Evolutionary conservation across 805 yeast species (phyloP).

Genomic region (Pichia ethanolica): DNA sequence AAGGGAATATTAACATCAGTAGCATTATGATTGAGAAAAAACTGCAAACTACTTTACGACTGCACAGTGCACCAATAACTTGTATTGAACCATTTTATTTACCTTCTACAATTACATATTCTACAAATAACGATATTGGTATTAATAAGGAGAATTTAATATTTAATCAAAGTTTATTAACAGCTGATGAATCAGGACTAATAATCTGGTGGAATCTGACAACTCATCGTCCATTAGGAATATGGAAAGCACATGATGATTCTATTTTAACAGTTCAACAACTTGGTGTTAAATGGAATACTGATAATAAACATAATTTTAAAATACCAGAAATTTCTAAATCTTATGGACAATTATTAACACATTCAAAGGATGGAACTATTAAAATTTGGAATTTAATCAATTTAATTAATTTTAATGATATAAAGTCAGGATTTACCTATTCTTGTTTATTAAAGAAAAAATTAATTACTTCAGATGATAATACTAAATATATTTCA

Average conservation of each 20-base stretch:
- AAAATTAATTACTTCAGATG: not conserved
- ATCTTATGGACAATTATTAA: constrained; percentile 39
- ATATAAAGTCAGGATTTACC: constrained; percentile 4
- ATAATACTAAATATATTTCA: not conserved
- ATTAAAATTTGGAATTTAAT: constrained; percentile 39
- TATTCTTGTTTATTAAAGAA: constrained; percentile 14
- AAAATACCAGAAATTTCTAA: constrained; percentile 13
- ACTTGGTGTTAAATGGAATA: constrained; percentile 30
- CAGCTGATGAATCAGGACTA: constrained; percentile 60
- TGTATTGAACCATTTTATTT: constrained; percentile 7
- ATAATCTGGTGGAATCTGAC: constrained; percentile 57
- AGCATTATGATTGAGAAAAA: constrained; percentile 24
- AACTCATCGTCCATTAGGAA: constrained; percentile 45
- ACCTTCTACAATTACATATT: constrained; percentile 5
- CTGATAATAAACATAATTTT: not conserved
- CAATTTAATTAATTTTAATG: constrained; percentile 7
- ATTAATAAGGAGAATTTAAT: constrained; percentile 10
- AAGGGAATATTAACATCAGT: too few species aligned
- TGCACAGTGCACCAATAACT: constrained; percentile 5
- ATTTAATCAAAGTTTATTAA: constrained; percentile 33
- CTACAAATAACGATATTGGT: not conserved
- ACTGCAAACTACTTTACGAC: constrained; percentile 15
- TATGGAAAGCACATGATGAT: constrained; percentile 53
- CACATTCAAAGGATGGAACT: constrained; percentile 64
- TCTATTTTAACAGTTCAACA: constrained; percentile 45